Evolutionary conservation across 345 rosid species (phyloP).

Genomic region (Hevea brasiliensis): DNA sequence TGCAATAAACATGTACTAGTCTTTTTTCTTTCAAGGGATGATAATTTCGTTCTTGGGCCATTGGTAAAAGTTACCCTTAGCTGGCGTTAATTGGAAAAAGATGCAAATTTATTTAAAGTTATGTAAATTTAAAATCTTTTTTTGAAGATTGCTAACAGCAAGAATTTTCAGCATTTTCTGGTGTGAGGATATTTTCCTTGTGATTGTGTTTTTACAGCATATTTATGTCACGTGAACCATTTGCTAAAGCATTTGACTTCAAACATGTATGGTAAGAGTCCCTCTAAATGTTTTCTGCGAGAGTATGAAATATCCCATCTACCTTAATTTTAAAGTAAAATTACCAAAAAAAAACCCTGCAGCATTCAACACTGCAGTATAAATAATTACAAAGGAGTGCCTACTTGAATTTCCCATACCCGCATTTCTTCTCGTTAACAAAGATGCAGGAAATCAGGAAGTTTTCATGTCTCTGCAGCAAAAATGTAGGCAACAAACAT

Average conservation of each 20-base stretch:
- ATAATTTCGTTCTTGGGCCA: not conserved
- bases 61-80: not conserved
- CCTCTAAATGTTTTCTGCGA: no score
- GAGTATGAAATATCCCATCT: no score
- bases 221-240: no score
- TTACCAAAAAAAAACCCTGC: no score
- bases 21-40: not conserved
- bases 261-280: no score
- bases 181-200: not conserved
- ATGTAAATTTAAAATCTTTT: not conserved
- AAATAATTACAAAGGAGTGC: slow-evolving; percentile 15
- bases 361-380: no score
- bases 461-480: slow-evolving; percentile 10
- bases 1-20: slow-evolving; percentile 6
- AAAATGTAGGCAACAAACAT: slow-evolving; percentile 27
- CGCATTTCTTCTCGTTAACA: slow-evolving; percentile 12
- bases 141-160: not conserved
- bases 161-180: not conserved
- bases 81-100: not conserved
- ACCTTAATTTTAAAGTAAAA: no score
- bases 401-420: slow-evolving; percentile 5
- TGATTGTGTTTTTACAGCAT: no score
- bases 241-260: no score
- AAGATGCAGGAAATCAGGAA: slow-evolving; percentile 9
- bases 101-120: not conserved